Evolutionary conservation across 306 rosid species (phyloP), one percentile per base, ranked within the genome.

Genomic region (Abrus pulchellus): DNA sequence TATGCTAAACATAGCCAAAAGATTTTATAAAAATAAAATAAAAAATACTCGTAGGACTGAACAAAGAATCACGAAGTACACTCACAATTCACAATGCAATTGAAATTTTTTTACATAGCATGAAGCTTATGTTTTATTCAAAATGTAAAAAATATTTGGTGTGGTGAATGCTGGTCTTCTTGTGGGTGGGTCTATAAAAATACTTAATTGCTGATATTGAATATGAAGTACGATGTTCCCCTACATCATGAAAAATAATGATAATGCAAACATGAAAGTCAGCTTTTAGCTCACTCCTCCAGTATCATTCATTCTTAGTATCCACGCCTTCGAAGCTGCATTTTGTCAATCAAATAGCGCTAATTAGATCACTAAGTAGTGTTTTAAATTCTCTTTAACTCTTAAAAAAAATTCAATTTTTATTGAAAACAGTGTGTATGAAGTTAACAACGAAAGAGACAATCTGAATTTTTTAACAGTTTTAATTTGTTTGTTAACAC

Each of bases 301-400:
- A 9, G 1, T 65, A 41, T 45, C 40, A 3, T 34, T 54, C 27
- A 83, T 67, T 65, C 70, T 14, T 27, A 50, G 68, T 30, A 5
- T 77, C 86, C 86, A 83, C 0, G 77, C 65, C 33, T 48, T 78
- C 6, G 69, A 61, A 73, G 86, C 86, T 83, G 70, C 79, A 76
- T 49, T 69, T 48, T 27, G 20, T 68, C 29, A 64, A 67, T 72
- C 20, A 81, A 67, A 67, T 45, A 33, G 9, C 73, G 44, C 5
- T 44, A 9, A 32, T 66, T 65, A 61, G 67, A 5, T 60, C 1
- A 0, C 20, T 20, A 20, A 20, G 0, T 60, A 10, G 3, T 1
- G 9, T 32, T 60, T 0, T 28, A 60, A 60, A 32, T 29, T 32
- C 9, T 32, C 40, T 56, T 28, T 1, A 54, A 20, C 9, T 55